Conservation (phyloP, 371 early-diverging fungal genomes). For the Apophysomyces ossiformis region DNA sequence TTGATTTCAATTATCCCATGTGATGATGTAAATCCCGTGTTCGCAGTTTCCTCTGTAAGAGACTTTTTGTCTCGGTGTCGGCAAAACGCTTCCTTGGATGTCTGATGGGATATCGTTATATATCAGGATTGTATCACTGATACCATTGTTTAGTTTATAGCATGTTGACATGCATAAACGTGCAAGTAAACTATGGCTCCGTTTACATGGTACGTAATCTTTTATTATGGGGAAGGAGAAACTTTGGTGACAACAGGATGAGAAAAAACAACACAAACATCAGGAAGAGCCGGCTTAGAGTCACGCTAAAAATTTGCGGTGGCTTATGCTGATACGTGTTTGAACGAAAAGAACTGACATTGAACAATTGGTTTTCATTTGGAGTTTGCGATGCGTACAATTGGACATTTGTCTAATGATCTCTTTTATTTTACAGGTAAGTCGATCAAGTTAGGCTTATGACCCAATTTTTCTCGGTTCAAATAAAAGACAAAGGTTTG, state of each 20-base stretch:
- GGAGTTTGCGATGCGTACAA: too few relatives aligned
- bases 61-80: constrained; percentile 20
- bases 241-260: constrained; percentile 20
- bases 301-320: constrained; percentile 12
- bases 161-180: constrained; percentile 9
- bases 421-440: constrained; percentile 5
- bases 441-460: background rate
- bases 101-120: constrained; percentile 23
- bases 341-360: constrained; percentile 11
- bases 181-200: constrained; percentile 15
- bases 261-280: constrained; percentile 26
- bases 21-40: constrained; percentile 38
- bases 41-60: constrained; percentile 43
- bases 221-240: constrained; percentile 30
- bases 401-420: background rate
- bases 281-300: constrained; percentile 36
- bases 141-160: constrained; percentile 3
- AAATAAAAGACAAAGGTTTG: background rate
- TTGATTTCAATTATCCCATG: background rate
- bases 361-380: background rate
- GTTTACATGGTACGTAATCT: constrained; percentile 20
- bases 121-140: background rate
- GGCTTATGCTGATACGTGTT: constrained; percentile 25
- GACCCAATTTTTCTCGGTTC: background rate
- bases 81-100: constrained; percentile 40